These are phyloP conservation scores for Toxicodendron radicans DNA, from an alignment of 345 rosid species.

Conservation along the genomic window DNA sequence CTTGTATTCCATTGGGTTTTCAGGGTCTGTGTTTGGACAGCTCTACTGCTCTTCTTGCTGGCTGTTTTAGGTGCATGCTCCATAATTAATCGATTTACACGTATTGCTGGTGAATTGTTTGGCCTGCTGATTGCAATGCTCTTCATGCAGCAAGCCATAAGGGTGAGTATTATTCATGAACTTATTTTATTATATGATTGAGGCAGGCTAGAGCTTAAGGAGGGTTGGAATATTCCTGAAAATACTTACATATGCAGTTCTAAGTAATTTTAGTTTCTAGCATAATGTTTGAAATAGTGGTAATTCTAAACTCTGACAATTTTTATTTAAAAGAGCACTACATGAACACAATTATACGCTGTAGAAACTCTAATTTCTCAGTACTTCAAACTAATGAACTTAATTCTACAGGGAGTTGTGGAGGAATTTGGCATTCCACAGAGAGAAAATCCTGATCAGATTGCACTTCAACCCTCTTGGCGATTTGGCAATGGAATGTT, in stretches of 20 bases:
- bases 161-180: conserved; percentile 34
- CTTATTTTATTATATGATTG: background rate
- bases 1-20: conserved; percentile 4
- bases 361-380: background rate
- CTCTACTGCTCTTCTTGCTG: conserved; percentile 53
- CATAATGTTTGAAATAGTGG: background rate
- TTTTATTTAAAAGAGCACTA: background rate
- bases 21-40: conserved; percentile 69
- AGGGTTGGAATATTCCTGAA: conserved; percentile 11
- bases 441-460: conserved; percentile 47
- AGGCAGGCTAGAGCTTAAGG: background rate
- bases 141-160: conserved; percentile 65
- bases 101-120: conserved; percentile 64
- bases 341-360: background rate
- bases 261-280: conserved; percentile 3
- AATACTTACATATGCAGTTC: background rate
- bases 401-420: conserved; percentile 45
- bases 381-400: conserved; percentile 1
- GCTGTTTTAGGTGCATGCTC: conserved; percentile 66
- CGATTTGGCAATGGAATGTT: conserved; percentile 68
- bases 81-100: conserved; percentile 63
- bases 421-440: conserved; percentile 59
- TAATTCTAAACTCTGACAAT: background rate
- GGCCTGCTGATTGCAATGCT: conserved; percentile 71
- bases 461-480: conserved; percentile 50